Evolutionary conservation across 2,329 filamentous ascomycete species (phyloP).

Genomic region (Aspergillus amoenus): DNA sequence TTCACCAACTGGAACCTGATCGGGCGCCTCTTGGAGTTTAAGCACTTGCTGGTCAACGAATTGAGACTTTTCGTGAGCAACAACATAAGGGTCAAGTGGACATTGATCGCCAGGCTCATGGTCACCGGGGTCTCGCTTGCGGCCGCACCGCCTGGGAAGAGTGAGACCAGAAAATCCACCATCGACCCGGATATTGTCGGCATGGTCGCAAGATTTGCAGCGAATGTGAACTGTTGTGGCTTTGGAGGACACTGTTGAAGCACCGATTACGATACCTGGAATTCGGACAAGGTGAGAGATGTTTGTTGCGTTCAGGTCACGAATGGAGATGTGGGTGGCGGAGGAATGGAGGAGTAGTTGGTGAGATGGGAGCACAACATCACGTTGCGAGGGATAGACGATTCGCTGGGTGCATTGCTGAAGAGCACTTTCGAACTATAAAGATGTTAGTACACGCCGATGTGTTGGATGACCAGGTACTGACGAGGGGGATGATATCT

Average conservation of each 20-base stretch:
- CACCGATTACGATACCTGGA: slow-evolving; percentile 95
- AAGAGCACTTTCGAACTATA: slow-evolving; percentile 83
- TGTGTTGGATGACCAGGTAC: slow-evolving; percentile 25
- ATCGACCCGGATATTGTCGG: slow-evolving; percentile 67
- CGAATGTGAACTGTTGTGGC: slow-evolving; percentile 82
- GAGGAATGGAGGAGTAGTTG: slow-evolving; percentile 93
- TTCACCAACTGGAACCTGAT: slow-evolving; percentile 96
- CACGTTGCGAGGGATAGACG: slow-evolving; percentile 73
- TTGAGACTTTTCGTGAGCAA: slow-evolving; percentile 87
- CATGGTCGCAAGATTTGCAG: slow-evolving; percentile 80
- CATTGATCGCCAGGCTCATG: slow-evolving; percentile 69
- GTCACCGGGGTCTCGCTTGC: slow-evolving; percentile 58
- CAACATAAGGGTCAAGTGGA: slow-evolving; percentile 91
- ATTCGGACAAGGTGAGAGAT: slow-evolving; percentile 95
- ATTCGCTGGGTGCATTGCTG: slow-evolving; percentile 91
- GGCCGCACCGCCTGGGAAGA: slow-evolving; percentile 75
- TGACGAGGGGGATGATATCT: slow-evolving; percentile 86
- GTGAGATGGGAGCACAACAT: slow-evolving; percentile 77
- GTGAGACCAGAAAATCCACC: slow-evolving; percentile 87
- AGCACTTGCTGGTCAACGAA: slow-evolving; percentile 98
- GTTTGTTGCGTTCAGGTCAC: slow-evolving; percentile 87
- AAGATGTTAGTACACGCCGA: background rate
- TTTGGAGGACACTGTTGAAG: slow-evolving; percentile 95
- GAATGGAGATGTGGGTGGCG: slow-evolving; percentile 86
- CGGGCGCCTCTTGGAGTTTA: slow-evolving; percentile 95